These are phyloP conservation scores for Hibiscus tridactylites DNA, from an alignment of 345 rosid genomes.

Conservation along the genomic window DNA sequence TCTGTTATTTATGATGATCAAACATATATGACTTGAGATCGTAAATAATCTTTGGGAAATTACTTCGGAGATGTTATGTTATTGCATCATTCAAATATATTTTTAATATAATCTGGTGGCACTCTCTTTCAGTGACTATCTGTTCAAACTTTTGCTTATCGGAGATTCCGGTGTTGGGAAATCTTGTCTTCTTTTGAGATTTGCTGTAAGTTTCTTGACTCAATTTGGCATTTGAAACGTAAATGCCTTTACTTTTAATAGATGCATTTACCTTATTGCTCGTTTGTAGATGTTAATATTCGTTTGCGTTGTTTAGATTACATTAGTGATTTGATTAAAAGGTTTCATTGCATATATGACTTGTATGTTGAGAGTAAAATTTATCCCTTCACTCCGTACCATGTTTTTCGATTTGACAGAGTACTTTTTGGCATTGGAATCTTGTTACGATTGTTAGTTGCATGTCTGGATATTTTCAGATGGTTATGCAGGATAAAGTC, in stretches of 20 bases:
- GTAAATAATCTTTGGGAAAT: background rate
- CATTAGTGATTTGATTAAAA: background rate
- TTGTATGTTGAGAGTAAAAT: background rate
- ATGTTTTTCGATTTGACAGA: background rate
- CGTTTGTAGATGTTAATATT: background rate
- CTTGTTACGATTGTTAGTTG: background rate
- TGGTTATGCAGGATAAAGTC: background rate
- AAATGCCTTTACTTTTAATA: background rate
- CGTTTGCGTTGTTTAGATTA: background rate
- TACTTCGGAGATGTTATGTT: background rate
- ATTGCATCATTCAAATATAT: background rate
- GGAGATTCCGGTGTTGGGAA: conserved; percentile 66
- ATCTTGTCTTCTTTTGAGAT: conserved; percentile 51
- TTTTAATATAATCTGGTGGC: background rate
- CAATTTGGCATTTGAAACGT: background rate
- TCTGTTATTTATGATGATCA: background rate
- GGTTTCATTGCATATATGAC: background rate
- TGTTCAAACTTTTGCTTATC: conserved; percentile 54
- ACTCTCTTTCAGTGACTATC: conserved; percentile 40
- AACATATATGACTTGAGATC: background rate
- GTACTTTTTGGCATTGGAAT: background rate
- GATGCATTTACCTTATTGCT: background rate
- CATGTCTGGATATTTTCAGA: conserved; percentile 1
- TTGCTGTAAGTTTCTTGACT: conserved; percentile 31
- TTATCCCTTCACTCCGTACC: background rate